Conservation (phyloP, 2,329 filamentous ascomycete genomes). For the Apiospora marii region DNA sequence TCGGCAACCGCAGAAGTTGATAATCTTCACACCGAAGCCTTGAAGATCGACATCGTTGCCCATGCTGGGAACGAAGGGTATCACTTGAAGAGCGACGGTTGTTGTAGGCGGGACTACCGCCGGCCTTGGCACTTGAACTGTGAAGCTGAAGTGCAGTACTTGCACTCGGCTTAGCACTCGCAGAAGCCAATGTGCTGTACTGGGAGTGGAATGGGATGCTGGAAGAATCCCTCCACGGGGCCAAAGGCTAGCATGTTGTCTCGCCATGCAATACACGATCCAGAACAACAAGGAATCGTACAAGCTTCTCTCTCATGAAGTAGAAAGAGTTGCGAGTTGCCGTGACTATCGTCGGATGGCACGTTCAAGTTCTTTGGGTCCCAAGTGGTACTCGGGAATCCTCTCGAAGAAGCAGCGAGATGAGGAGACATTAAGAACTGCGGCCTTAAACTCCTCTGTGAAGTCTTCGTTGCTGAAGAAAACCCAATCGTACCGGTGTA, state of each 20-base stretch:
- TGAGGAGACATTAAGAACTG: slow-evolving; percentile 72
- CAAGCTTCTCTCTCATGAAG: not conserved
- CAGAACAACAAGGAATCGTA: not conserved
- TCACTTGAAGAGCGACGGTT: not conserved
- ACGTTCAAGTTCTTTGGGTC: not conserved
- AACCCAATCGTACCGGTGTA: slow-evolving; percentile 82
- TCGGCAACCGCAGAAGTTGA: slow-evolving; percentile 23
- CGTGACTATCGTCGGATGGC: not conserved
- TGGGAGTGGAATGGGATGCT: not conserved
- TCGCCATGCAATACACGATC: not conserved
- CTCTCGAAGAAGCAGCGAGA: slow-evolving; percentile 76
- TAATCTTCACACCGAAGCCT: not conserved
- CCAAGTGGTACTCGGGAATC: slow-evolving; percentile 79
- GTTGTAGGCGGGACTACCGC: not conserved
- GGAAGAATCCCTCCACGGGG: too few species aligned
- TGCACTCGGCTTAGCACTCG: too few species aligned
- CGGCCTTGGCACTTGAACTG: slow-evolving; percentile 25
- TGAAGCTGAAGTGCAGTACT: too few species aligned
- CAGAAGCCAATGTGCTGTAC: not conserved
- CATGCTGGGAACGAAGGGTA: not conserved
- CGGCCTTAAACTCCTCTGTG: slow-evolving; percentile 76
- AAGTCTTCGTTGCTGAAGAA: slow-evolving; percentile 88
- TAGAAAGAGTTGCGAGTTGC: slow-evolving; percentile 17
- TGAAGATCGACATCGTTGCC: not conserved
- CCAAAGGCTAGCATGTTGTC: too few species aligned